phyloP scores from a whole-genome alignment of 768 basidiomycete species.

The Pisolithus albus region DNA sequence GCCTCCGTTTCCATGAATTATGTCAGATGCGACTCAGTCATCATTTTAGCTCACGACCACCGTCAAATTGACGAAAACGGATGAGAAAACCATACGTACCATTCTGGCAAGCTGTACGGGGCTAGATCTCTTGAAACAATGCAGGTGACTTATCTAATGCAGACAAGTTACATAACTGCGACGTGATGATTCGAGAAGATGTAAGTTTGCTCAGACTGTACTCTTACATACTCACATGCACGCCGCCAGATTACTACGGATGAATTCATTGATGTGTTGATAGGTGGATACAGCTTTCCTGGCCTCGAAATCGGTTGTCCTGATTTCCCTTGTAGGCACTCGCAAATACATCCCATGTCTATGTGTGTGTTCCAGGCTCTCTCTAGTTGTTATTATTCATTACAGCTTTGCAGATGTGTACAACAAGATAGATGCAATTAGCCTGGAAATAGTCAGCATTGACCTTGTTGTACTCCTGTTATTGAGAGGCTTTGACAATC shows the following conservation, averaged over 20 bases:
- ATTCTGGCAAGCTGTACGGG: slow-evolving; percentile 81
- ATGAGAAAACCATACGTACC: slow-evolving; percentile 90
- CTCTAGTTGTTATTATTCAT: slow-evolving; percentile 1
- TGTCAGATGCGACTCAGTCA: not conserved
- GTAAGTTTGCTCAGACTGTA: slow-evolving; percentile 36
- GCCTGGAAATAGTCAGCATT: slow-evolving; percentile 51
- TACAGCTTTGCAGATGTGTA: slow-evolving; percentile 63
- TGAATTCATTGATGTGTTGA: slow-evolving; percentile 97
- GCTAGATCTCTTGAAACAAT: not conserved
- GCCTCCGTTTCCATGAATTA: not conserved
- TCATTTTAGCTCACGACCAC: slow-evolving; percentile 68
- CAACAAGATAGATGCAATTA: slow-evolving; percentile 93
- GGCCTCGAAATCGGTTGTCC: not conserved
- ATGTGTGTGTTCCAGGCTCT: slow-evolving; percentile 41
- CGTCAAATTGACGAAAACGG: slow-evolving; percentile 89
- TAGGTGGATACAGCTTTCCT: slow-evolving; percentile 44
- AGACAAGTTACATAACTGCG: slow-evolving; percentile 92
- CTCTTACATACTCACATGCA: slow-evolving; percentile 4
- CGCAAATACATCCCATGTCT: slow-evolving; percentile 94
- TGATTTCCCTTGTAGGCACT: slow-evolving; percentile 47
- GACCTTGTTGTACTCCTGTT: not conserved
- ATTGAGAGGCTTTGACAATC: not conserved
- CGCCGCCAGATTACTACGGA: slow-evolving; percentile 76
- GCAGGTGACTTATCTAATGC: slow-evolving; percentile 5
- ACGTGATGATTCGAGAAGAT: slow-evolving; percentile 98